Percentiles rank a stretch among this genome's conserved stretches.
These are phyloP conservation scores for Fonsecaea pugnacius DNA, from an alignment of 2,329 filamentous ascomycete genomes.

Conservation along the genomic window DNA sequence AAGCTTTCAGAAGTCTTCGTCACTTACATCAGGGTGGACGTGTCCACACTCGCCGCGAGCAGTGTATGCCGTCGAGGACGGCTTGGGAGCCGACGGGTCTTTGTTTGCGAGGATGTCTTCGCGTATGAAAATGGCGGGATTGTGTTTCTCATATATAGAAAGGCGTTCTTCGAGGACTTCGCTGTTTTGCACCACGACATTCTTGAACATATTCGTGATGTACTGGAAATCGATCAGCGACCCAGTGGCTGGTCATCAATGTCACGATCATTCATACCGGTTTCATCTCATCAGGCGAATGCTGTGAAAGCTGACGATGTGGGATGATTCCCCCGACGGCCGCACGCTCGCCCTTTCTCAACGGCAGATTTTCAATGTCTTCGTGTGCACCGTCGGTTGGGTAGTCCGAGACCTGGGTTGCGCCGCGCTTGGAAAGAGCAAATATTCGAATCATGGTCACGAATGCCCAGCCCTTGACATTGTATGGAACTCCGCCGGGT, in stretches of 20 bases:
- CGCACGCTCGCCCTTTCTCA: conserved; percentile 67
- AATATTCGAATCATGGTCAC: conserved; percentile 12
- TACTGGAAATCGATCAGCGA: conserved; percentile 8
- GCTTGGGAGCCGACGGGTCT: conserved; percentile 47
- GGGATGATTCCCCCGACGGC: conserved; percentile 75
- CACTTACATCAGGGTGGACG: conserved; percentile 67
- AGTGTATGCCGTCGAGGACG: conserved; percentile 61
- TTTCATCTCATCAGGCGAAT: conserved; percentile 57
- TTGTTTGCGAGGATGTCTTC: conserved; percentile 48
- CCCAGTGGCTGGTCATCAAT: not conserved
- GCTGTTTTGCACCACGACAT: conserved; percentile 38
- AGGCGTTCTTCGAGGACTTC: conserved; percentile 11
- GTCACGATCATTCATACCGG: conserved; percentile 5
- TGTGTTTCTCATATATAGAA: conserved; percentile 22
- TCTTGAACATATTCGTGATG: conserved; percentile 32
- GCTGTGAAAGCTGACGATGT: conserved; percentile 76
- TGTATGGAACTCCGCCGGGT: conserved; percentile 43
- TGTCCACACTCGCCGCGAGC: conserved; percentile 76
- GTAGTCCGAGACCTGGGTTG: conserved; percentile 11
- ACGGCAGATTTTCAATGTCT: conserved; percentile 61
- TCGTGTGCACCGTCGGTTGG: conserved; percentile 15
- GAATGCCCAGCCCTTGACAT: conserved; percentile 43
- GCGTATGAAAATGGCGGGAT: conserved; percentile 16
- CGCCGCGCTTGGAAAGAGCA: conserved; percentile 12
- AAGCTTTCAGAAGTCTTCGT: not conserved